phyloP scores from a whole-genome alignment of 768 basidiomycete species.

The Kondoa malvinella region DNA sequence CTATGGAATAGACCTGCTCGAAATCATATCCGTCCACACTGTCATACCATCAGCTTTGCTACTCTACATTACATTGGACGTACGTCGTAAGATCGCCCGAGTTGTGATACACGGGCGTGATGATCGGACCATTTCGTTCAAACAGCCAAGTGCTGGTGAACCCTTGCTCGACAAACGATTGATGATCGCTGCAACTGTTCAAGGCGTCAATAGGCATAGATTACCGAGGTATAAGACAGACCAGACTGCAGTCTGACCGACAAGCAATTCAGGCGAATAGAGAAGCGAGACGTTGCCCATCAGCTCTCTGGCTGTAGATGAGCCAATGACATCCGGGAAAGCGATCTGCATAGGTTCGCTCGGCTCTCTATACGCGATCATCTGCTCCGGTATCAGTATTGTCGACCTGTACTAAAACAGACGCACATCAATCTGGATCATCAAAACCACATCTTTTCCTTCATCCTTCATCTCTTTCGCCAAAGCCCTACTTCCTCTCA shows the following conservation, averaged over 20 bases:
- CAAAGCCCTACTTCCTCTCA: conserved; percentile 21
- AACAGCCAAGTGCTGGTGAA: conserved; percentile 24
- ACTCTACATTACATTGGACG: no score
- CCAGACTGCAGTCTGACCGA: conserved; percentile 24
- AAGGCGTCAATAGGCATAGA: background rate
- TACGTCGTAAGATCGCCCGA: conserved; percentile 27
- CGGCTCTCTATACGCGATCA: conserved; percentile 23
- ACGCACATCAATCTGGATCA: conserved; percentile 23
- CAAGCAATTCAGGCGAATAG: conserved; percentile 28
- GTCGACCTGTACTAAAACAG: background rate
- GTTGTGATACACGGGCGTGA: conserved; percentile 23
- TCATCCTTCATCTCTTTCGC: conserved; percentile 15
- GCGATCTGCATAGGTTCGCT: conserved; percentile 28
- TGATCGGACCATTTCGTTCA: conserved; percentile 27
- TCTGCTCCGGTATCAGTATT: conserved; percentile 6
- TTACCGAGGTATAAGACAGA: background rate
- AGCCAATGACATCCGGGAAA: conserved; percentile 21
- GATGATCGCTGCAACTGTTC: conserved; percentile 28
- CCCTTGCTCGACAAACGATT: conserved; percentile 16
- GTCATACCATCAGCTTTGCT: no score
- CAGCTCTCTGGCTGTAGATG: conserved; percentile 9
- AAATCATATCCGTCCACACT: conserved; percentile 22
- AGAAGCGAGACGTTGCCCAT: conserved; percentile 23
- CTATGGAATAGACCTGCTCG: conserved; percentile 25
- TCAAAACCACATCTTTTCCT: conserved; percentile 15